Evolutionary conservation across 805 yeast species (phyloP).

Genomic region (Myxozyma nipponensis): DNA sequence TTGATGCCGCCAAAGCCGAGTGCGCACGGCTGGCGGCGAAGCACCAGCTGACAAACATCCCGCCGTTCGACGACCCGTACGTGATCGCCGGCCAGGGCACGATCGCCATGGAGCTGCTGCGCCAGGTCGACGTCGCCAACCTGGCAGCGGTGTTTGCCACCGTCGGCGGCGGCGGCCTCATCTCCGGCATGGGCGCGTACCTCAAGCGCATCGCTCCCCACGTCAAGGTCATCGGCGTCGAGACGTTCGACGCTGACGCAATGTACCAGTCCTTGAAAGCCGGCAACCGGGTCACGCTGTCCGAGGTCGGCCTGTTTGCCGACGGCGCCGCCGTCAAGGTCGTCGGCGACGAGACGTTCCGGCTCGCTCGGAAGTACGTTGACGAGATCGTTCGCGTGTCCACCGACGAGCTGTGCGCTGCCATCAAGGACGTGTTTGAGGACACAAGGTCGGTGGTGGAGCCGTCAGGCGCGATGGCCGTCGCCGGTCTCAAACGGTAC

Average conservation of each 20-base stretch:
- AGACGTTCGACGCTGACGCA: constrained; percentile 95
- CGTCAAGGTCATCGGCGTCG: constrained; percentile 91
- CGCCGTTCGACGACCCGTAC: constrained; percentile 98
- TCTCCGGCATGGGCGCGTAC: constrained; percentile 87
- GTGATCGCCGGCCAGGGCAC: constrained; percentile 99
- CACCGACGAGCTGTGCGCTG: constrained; percentile 95
- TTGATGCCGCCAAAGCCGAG: constrained; percentile 91
- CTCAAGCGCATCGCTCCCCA: constrained; percentile 97
- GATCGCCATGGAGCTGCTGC: constrained; percentile 83
- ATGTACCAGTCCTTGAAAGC: constrained; percentile 63
- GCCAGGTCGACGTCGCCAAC: constrained; percentile 66
- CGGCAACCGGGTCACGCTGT: constrained; percentile 53
- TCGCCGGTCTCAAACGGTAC: constrained; percentile 90
- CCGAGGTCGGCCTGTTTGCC: constrained; percentile 90
- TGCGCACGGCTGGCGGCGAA: constrained; percentile 67
- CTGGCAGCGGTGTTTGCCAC: constrained; percentile 80
- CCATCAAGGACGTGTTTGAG: constrained; percentile 92
- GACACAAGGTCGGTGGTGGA: constrained; percentile 92
- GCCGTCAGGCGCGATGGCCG: constrained; percentile 95
- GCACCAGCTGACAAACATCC: constrained; percentile 79
- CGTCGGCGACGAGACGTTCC: constrained; percentile 87
- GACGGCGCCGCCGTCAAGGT: constrained; percentile 96
- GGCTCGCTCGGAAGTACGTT: constrained; percentile 70
- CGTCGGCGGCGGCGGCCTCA: constrained; percentile 96
- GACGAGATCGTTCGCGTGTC: constrained; percentile 82